Conservation (phyloP, 2,329 filamentous ascomycete genomes). For the Exophiala viscosa region DNA sequence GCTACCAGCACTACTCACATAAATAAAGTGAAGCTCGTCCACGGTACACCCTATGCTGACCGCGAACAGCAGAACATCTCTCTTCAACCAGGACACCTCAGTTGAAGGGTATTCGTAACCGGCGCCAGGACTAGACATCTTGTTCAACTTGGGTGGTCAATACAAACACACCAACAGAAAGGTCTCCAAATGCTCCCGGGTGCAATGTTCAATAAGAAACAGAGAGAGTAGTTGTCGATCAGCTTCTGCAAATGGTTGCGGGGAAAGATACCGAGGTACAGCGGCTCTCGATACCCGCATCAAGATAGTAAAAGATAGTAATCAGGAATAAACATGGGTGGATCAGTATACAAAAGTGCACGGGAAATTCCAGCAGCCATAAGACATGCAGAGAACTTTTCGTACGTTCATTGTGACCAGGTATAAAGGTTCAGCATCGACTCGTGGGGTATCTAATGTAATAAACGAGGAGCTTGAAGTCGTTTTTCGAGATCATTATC, state of each 20-base stretch:
- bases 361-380: no score
- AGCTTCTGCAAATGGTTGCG: background rate
- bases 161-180: background rate
- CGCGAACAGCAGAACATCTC: conserved; percentile 85
- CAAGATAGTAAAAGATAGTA: no score
- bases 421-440: conserved; percentile 46
- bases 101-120: conserved; percentile 76
- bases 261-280: background rate
- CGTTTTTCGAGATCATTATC: conserved; percentile 27
- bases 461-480: conserved; percentile 46
- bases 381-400: no score
- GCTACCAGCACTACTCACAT: conserved; percentile 53
- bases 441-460: conserved; percentile 48
- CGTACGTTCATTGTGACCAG: conserved; percentile 20
- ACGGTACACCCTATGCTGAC: conserved; percentile 75
- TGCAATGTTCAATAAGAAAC: background rate
- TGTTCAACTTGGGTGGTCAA: conserved; percentile 5
- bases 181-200: background rate
- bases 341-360: no score
- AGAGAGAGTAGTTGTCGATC: background rate
- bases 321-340: no score
- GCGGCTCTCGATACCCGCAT: background rate
- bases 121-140: conserved; percentile 52
- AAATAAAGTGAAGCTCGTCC: conserved; percentile 92
- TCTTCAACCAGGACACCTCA: conserved; percentile 79